Conservation (phyloP, 106 monocot genomes). For the Acanthochlamys bracteata region DNA sequence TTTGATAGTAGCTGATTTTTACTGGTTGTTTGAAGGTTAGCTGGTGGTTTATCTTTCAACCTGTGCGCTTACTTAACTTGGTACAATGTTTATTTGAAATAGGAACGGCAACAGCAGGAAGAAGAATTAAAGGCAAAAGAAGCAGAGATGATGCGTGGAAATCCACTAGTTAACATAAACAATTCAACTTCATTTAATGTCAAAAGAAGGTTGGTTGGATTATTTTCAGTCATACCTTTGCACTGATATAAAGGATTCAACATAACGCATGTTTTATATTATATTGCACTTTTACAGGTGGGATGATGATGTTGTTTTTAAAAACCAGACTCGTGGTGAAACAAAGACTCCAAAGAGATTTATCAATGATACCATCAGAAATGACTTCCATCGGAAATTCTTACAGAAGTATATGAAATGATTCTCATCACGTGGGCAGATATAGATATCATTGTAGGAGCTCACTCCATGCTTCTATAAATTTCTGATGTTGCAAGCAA, state of each 20-base stretch:
- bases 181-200: constrained; percentile 70
- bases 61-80: background rate
- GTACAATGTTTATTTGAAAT: background rate
- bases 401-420: constrained; percentile 96
- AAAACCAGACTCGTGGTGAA: constrained; percentile 90
- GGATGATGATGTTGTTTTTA: constrained; percentile 97
- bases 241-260: too few relatives aligned
- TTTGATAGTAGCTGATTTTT: background rate
- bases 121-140: constrained; percentile 88
- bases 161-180: constrained; percentile 86
- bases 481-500: too few relatives aligned
- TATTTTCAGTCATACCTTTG: constrained; percentile 11
- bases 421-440: background rate
- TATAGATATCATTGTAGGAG: background rate
- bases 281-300: constrained; percentile 36
- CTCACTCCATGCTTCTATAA: too few relatives aligned
- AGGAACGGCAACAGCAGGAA: constrained; percentile 75
- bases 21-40: background rate
- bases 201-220: constrained; percentile 54
- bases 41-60: background rate
- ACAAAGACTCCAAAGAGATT: constrained; percentile 83
- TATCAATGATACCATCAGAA: constrained; percentile 94
- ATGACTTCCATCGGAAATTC: constrained; percentile 89
- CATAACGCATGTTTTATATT: too few relatives aligned
- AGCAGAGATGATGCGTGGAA: constrained; percentile 84